Conservation (phyloP, 306 rosid genomes). For the Crataegus laevigata region DNA sequence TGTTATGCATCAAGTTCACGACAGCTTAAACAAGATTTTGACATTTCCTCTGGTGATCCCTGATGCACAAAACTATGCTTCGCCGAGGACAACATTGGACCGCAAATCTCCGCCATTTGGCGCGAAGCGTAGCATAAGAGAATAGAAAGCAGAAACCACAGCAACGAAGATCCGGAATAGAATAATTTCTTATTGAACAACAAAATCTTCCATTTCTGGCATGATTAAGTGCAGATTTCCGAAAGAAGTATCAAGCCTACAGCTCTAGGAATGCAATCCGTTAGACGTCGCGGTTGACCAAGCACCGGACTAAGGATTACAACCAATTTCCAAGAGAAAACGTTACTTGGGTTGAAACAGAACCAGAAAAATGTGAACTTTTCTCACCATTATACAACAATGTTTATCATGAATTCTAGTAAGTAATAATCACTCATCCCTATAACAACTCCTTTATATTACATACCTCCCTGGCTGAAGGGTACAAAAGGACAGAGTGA, state of each 20-base stretch:
- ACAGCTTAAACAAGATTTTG: neutral
- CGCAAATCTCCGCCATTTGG: neutral
- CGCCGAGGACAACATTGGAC: neutral
- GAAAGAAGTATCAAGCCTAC: neutral
- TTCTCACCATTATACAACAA: slow-evolving; percentile 22
- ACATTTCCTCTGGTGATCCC: neutral
- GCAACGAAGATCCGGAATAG: neutral
- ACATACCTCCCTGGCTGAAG: slow-evolving; percentile 32
- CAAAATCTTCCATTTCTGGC: neutral
- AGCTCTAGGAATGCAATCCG: neutral
- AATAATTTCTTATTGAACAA: neutral
- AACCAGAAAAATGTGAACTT: slow-evolving; percentile 2
- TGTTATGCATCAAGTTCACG: neutral
- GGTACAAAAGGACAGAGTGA: slow-evolving; percentile 7
- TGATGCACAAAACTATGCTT: neutral
- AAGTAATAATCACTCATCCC: slow-evolving; percentile 10
- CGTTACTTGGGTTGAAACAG: slow-evolving; percentile 3
- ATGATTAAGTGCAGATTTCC: neutral
- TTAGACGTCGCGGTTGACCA: neutral
- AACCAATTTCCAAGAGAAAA: neutral
- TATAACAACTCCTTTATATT: slow-evolving; percentile 33
- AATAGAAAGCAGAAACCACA: neutral
- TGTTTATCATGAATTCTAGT: slow-evolving; percentile 16
- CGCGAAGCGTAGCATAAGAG: neutral
- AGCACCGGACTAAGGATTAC: neutral